phyloP scores from a whole-genome alignment of 2,329 filamentous ascomycete species.

The Phialophora expanda region DNA sequence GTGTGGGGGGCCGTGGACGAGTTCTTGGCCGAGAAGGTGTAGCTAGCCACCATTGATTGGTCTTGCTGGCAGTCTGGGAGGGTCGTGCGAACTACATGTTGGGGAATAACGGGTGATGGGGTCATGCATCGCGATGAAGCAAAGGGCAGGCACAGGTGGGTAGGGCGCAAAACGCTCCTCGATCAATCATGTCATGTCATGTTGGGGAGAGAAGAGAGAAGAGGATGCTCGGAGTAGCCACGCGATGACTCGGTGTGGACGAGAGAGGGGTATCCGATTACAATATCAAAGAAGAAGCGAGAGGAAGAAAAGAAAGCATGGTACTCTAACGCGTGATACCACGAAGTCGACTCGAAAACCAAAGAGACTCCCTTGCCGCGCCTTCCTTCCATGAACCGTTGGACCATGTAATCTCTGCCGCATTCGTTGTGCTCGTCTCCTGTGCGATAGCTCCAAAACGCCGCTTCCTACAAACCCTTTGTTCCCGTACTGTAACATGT shows the following conservation, averaged over 20 bases:
- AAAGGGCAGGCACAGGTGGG: not conserved
- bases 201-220: too few species aligned
- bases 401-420: not conserved
- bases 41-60: not conserved
- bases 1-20: constrained; percentile 27
- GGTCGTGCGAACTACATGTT: not conserved
- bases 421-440: not conserved
- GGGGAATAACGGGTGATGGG: not conserved
- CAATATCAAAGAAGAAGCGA: not conserved
- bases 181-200: not conserved
- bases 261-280: not conserved
- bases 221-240: not conserved
- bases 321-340: not conserved
- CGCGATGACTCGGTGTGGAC: not conserved
- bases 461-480: not conserved
- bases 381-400: not conserved
- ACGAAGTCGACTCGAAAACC: not conserved
- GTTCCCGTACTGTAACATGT: not conserved
- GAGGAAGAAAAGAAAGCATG: not conserved
- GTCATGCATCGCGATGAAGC: not conserved
- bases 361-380: not conserved
- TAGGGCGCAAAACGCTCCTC: not conserved
- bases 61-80: not conserved
- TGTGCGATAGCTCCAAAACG: not conserved
- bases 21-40: constrained; percentile 29